phyloP scores from a whole-genome alignment of 2,329 filamentous ascomycete species.

The Mycosphaerella sp. region DNA sequence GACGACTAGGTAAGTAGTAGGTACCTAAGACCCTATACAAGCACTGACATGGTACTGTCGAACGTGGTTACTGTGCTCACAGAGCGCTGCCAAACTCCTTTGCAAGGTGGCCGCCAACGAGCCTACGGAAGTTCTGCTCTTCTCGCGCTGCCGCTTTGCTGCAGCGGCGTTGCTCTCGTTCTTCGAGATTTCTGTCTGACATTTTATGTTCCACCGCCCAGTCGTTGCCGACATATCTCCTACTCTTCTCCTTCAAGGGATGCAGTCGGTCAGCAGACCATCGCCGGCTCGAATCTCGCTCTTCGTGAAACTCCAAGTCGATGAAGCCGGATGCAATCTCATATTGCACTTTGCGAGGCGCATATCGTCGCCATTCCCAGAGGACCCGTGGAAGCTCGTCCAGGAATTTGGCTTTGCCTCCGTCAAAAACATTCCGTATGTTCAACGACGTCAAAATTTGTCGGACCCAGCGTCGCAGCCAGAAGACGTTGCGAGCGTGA shows the following conservation, averaged over 20 bases:
- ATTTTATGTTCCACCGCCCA: constrained; percentile 2
- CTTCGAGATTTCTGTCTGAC: background rate
- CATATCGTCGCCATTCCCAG: constrained; percentile 23
- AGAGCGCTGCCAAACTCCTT: too few relatives aligned
- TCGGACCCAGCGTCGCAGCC: constrained; percentile 28
- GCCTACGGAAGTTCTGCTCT: background rate
- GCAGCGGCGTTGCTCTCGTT: background rate
- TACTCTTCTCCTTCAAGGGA: background rate
- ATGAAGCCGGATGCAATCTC: constrained; percentile 30
- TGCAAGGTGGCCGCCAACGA: background rate
- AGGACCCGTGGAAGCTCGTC: constrained; percentile 25
- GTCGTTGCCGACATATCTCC: constrained; percentile 9
- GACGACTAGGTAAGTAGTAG: too few relatives aligned
- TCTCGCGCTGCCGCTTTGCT: background rate
- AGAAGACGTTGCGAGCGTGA: constrained; percentile 20
- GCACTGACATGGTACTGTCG: too few relatives aligned
- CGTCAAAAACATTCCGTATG: background rate
- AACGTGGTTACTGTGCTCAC: too few relatives aligned
- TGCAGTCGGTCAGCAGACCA: background rate
- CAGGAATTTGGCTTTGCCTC: constrained; percentile 3
- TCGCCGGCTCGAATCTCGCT: constrained; percentile 6
- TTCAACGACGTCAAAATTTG: constrained; percentile 20
- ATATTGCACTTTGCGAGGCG: constrained; percentile 22
- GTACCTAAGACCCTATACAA: too few relatives aligned
- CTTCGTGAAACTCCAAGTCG: constrained; percentile 19